phyloP scores from a whole-genome alignment of 1,284 basidiomycete genomes.

The Hemileia vastatrix region DNA sequence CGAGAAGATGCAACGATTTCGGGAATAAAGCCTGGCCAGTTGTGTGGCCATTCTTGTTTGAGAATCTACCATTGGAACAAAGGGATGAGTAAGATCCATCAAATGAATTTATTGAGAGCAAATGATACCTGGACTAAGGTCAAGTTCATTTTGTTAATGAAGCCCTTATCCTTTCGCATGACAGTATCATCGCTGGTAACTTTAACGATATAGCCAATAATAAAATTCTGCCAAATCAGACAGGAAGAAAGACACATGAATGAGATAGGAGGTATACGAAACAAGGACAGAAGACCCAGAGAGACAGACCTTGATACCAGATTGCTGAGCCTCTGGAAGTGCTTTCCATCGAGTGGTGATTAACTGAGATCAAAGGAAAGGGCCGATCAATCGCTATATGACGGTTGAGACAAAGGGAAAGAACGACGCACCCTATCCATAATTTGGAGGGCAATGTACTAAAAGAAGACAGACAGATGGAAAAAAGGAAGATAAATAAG shows the following conservation, averaged over 20 bases:
- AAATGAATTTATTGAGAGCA: background rate
- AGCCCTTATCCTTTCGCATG: slow-evolving; percentile 86
- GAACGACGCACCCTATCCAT: slow-evolving; percentile 54
- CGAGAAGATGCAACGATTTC: slow-evolving; percentile 97
- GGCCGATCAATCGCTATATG: background rate
- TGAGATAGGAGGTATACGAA: background rate
- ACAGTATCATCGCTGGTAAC: slow-evolving; percentile 76
- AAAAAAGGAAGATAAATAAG: background rate
- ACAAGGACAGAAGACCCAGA: background rate
- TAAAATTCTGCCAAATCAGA: slow-evolving; percentile 96
- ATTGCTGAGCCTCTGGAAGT: slow-evolving; percentile 82
- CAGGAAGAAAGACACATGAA: slow-evolving; percentile 51
- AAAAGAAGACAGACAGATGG: background rate
- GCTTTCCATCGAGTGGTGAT: slow-evolving; percentile 93
- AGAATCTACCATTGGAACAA: slow-evolving; percentile 66
- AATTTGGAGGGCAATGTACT: slow-evolving; percentile 74
- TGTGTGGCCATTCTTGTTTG: slow-evolving; percentile 99
- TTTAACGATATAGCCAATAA: slow-evolving; percentile 86
- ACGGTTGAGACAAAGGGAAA: background rate
- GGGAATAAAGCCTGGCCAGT: slow-evolving; percentile 96
- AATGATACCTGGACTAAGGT: slow-evolving; percentile 64
- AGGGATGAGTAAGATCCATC: background rate
- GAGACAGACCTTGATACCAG: slow-evolving; percentile 41
- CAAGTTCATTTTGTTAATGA: slow-evolving; percentile 92
- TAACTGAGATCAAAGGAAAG: slow-evolving; percentile 49